A percentile compares a stretch with the other conserved stretches of the same genome.
phyloP scores from a whole-genome alignment of 805 yeast genomes.

The Metschnikowia peoriensis region DNA sequence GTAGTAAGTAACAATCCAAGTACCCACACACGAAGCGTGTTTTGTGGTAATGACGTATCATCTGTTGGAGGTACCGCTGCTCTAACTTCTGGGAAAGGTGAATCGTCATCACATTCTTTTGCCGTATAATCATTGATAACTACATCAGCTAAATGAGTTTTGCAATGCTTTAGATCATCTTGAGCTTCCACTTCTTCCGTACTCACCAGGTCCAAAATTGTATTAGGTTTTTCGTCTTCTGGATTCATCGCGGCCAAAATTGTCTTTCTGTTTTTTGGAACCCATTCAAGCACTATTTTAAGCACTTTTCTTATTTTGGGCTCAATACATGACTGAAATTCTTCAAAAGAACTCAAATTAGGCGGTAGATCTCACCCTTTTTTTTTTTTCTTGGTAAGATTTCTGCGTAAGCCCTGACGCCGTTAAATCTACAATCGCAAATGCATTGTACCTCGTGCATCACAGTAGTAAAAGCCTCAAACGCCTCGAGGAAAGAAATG shows the following conservation, averaged over 20 bases:
- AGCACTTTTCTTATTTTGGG: not conserved
- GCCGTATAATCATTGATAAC: not conserved
- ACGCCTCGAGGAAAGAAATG: too few species aligned
- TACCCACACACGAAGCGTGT: conserved; percentile 22
- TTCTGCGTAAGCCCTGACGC: not conserved
- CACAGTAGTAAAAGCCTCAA: too few species aligned
- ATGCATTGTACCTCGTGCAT: not conserved
- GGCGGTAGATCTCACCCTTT: not conserved
- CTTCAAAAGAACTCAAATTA: not conserved
- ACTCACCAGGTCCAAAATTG: conserved; percentile 3
- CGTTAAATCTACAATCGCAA: not conserved
- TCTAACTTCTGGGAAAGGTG: conserved; percentile 26
- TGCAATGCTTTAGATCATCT: not conserved
- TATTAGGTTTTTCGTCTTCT: conserved; percentile 4
- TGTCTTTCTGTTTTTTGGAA: not conserved
- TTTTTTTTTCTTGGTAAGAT: not conserved
- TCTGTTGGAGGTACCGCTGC: conserved; percentile 22
- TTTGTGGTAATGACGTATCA: conserved; percentile 18
- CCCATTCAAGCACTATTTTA: not conserved
- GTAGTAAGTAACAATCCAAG: conserved; percentile 21
- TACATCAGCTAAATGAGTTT: not conserved
- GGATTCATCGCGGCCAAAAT: conserved; percentile 1
- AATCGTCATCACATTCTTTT: conserved; percentile 6
- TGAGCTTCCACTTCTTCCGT: not conserved
- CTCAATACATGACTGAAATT: not conserved